phyloP scores from a whole-genome alignment of 345 rosid species.

The Murraya paniculata region DNA sequence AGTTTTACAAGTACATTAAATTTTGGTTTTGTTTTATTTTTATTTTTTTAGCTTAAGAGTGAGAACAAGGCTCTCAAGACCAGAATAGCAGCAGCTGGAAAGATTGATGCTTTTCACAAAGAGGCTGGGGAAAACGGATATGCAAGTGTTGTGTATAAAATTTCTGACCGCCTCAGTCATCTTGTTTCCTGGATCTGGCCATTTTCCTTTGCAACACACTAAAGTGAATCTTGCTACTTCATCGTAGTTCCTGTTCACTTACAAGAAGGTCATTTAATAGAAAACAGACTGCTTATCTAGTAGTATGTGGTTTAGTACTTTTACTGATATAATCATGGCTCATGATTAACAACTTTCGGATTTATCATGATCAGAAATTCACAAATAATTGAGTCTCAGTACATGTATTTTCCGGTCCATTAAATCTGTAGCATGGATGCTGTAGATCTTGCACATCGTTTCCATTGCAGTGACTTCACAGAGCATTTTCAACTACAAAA shows the following conservation, averaged over 20 bases:
- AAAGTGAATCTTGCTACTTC: not conserved
- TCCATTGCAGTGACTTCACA: not conserved
- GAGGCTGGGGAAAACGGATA: conserved; percentile 10
- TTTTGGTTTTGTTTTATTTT: not conserved
- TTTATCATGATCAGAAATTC: not conserved
- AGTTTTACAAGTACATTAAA: not conserved
- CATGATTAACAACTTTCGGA: not conserved
- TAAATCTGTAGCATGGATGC: not conserved
- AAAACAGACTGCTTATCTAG: not conserved
- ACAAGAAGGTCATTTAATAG: not conserved
- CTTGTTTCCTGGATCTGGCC: conserved; percentile 21
- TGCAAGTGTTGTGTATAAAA: conserved; percentile 14
- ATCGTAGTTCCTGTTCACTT: not conserved
- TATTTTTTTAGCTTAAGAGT: conserved; percentile 40
- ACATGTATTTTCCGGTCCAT: not conserved
- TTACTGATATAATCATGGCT: not conserved
- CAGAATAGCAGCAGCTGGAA: conserved; percentile 32
- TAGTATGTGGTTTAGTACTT: not conserved
- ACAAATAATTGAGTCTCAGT: not conserved
- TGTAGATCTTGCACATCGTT: not conserved
- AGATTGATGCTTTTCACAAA: conserved; percentile 10
- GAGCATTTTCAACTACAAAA: not conserved
- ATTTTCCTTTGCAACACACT: conserved; percentile 1
- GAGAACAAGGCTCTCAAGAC: conserved; percentile 45
- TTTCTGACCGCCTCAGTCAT: conserved; percentile 15